A percentile compares a stretch with the other conserved stretches of the same genome.
These are phyloP conservation scores for grape (Vitis vinifera) DNA, from an alignment of 164 flowering plant species.

Conservation along the genomic window DNA sequence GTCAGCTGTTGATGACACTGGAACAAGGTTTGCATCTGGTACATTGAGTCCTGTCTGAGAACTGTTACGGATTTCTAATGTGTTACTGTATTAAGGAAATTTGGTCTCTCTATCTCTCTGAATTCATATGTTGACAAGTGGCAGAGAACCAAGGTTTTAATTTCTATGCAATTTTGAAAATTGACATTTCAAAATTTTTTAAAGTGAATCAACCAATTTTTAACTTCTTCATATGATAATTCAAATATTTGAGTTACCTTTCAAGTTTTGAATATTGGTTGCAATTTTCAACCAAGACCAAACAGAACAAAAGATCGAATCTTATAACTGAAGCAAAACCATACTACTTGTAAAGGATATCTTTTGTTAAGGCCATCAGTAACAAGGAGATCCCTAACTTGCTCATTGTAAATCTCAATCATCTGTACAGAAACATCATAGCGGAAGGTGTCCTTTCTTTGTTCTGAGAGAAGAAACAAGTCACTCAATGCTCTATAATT, in stretches of 20 bases:
- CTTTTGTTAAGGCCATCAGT: conserved; percentile 81
- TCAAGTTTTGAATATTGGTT: background rate
- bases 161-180: background rate
- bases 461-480: conserved; percentile 76
- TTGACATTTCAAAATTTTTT: background rate
- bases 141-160: background rate
- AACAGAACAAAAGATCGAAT: background rate
- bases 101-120: background rate
- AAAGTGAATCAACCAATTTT: too few relatives aligned
- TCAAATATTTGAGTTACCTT: background rate
- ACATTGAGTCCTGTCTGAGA: conserved; percentile 90
- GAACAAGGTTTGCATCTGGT: conserved; percentile 93
- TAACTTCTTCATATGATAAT: too few relatives aligned
- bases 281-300: background rate
- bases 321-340: conserved; percentile 2
- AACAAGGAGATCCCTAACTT: conserved; percentile 94
- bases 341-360: conserved; percentile 70
- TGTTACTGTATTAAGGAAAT: conserved; percentile 55
- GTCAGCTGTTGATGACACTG: conserved; percentile 82
- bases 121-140: too few relatives aligned
- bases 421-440: conserved; percentile 94
- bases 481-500: conserved; percentile 90
- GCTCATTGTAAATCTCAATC: conserved; percentile 99
- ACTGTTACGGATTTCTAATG: conserved; percentile 94
- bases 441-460: conserved; percentile 75